Evolutionary conservation across 2,329 filamentous ascomycete species (phyloP), one percentile per base, ranked within the genome.

Genomic region (Colletotrichum shisoi): DNA sequence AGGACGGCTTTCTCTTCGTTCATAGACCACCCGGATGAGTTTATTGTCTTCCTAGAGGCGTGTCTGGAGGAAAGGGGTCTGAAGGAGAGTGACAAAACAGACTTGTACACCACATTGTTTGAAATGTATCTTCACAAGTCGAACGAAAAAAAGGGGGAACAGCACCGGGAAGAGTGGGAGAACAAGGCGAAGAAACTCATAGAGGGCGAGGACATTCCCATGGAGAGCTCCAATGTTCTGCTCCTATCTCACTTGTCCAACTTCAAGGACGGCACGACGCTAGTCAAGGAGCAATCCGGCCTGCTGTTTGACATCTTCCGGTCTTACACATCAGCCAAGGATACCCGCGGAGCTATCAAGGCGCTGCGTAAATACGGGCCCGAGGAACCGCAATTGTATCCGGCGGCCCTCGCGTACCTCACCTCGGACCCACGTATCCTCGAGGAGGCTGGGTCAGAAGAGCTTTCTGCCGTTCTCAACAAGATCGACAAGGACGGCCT

Each of bases 71-170:
- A 93, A 65, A 83, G 88, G 21, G 84, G 86, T 24, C 78, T 96
- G n/a, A 88, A 87, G 21, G 84, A 91, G 42, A 85, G 88, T 9
- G 91, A 97, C 75, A 91, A 89, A 70, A 86, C 90, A 1, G 96
- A 99, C 76, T 84, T 99, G 17, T 95, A 95, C 74, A 98, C 94
- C 0, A 97, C 96, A 0, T 78, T 99, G 15, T 98, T 99, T 74
- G 96, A 99, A 77, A 98, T 99, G 91, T 99, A 98, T 75, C 82
- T 99, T 9, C 91, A 96, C 77, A 95, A 93, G 72, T 91, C 94
- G 24, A 91, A 89, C 67, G 87, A 89, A 65, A 90, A 90, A 73
- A 91, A 89, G 73, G 89, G 89, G 11, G 82, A 83, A 53, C 78
- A 77, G 75, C 79, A 93, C 69, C 89, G 90, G 70, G 86, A 91